phyloP scores from a whole-genome alignment of 202 grass and related monocot genomes.

The Schoenoplectus tabernaemontani region DNA sequence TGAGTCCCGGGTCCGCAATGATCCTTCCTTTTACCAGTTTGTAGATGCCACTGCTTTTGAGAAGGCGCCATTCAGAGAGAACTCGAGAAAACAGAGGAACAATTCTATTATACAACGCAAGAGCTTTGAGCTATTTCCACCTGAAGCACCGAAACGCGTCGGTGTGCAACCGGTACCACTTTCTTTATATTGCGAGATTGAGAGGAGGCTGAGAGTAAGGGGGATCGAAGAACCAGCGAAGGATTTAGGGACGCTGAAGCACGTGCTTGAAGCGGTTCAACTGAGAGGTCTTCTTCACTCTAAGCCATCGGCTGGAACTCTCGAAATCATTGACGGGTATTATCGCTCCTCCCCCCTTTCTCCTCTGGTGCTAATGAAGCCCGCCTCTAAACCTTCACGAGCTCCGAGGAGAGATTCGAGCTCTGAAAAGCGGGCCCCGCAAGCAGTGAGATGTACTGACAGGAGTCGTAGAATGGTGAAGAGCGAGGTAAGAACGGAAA shows the following conservation, averaged over 20 bases:
- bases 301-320: background rate
- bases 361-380: constrained; percentile 61
- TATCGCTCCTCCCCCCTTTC: background rate
- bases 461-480: background rate
- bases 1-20: constrained; percentile 43
- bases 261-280: constrained; percentile 76
- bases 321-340: background rate
- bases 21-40: constrained; percentile 53
- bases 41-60: constrained; percentile 55
- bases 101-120: constrained; percentile 9
- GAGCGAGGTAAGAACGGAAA: background rate
- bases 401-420: background rate
- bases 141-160: constrained; percentile 33
- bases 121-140: constrained; percentile 14
- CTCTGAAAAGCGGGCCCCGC: background rate
- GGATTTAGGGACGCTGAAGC: constrained; percentile 85
- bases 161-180: constrained; percentile 27
- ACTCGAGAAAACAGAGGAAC: background rate
- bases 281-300: constrained; percentile 74
- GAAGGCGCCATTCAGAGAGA: background rate
- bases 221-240: constrained; percentile 58
- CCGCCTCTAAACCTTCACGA: background rate
- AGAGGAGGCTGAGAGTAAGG: constrained; percentile 53
- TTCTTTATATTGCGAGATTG: constrained; percentile 74
- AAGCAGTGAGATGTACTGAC: constrained; percentile 3